These are phyloP conservation scores for Penicillium sp. DNA, from an alignment of 2,329 filamentous ascomycete species.

Conservation along the genomic window DNA sequence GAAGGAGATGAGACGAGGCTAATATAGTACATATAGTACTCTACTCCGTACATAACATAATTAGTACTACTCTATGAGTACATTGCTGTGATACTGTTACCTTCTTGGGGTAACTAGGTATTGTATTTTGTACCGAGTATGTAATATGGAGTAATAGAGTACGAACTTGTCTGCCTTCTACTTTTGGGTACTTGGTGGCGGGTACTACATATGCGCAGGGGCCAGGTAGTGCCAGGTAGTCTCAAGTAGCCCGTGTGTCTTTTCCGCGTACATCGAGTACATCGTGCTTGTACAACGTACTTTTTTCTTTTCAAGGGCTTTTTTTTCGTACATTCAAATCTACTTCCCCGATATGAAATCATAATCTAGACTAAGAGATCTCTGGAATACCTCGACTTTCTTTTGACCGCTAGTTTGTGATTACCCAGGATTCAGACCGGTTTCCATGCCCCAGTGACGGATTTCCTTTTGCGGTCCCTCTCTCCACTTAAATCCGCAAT, in stretches of 20 bases:
- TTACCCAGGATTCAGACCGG: neutral
- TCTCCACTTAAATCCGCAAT: neutral
- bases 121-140: neutral
- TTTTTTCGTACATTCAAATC: neutral
- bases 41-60: too few relatives aligned
- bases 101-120: neutral
- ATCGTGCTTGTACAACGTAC: neutral
- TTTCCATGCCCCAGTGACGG: neutral
- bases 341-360: neutral
- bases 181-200: neutral
- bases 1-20: neutral
- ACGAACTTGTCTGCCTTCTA: neutral
- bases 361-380: neutral
- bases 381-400: neutral
- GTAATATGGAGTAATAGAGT: neutral
- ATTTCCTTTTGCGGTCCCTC: slow-evolving; percentile 1
- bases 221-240: neutral
- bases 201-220: neutral
- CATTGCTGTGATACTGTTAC: neutral
- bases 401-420: slow-evolving; percentile 7
- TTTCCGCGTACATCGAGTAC: neutral
- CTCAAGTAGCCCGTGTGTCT: neutral
- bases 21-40: too few relatives aligned
- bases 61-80: neutral
- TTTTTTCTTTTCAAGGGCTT: neutral